Evolutionary conservation across 768 basidiomycete species (phyloP).

Genomic region (Tulasnella sp.): DNA sequence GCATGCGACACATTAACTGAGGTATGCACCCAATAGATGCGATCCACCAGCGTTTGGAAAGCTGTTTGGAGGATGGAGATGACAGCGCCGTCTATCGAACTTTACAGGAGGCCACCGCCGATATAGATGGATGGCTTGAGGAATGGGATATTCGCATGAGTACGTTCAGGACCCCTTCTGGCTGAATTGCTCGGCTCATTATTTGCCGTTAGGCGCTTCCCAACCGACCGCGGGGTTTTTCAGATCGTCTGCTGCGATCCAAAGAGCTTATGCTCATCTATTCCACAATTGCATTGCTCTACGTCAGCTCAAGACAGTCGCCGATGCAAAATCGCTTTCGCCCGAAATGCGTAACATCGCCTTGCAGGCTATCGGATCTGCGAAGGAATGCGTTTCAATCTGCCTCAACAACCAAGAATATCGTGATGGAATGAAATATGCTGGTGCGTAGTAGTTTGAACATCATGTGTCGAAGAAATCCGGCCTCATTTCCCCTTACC

Average conservation of each 20-base stretch:
- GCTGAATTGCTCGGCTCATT: neutral
- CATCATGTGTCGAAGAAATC: neutral
- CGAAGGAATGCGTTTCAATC: conserved; percentile 17
- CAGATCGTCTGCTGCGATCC: conserved; percentile 18
- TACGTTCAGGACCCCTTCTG: neutral
- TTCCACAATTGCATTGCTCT: conserved; percentile 17
- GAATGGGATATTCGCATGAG: conserved; percentile 19
- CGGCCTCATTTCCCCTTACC: neutral
- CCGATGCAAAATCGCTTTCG: conserved; percentile 14
- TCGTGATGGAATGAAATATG: conserved; percentile 16
- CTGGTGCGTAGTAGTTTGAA: conserved; percentile 3
- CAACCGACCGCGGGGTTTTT: conserved; percentile 16
- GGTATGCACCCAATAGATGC: neutral
- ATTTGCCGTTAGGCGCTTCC: neutral
- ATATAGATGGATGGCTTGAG: conserved; percentile 17
- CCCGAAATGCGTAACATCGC: conserved; percentile 18
- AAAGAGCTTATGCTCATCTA: conserved; percentile 17
- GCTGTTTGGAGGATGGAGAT: conserved; percentile 2
- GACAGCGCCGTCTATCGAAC: conserved; percentile 12
- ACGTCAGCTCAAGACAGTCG: conserved; percentile 14
- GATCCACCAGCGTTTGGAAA: conserved; percentile 16
- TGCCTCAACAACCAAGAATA: conserved; percentile 17
- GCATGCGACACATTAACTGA: neutral
- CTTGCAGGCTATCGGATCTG: conserved; percentile 15
- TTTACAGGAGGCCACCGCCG: conserved; percentile 14